Base-by-base conservation (phyloP, 2,329 filamentous ascomycete species). In the Huntiella savannae region DNA sequence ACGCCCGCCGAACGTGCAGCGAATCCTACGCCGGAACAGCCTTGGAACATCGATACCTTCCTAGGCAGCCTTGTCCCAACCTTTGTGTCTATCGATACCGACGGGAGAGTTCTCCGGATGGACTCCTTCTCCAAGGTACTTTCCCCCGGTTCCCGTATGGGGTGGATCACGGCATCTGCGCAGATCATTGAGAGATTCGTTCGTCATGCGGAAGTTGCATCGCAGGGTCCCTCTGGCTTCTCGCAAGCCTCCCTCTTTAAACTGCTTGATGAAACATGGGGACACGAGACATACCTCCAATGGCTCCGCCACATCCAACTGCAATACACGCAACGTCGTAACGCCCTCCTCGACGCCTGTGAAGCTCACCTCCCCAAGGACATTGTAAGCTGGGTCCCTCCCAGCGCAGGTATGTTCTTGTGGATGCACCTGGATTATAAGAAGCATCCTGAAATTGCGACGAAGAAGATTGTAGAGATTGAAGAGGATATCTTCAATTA, bases 71-170 rank as follows among this genome's bases (percentile, higher is more conserved):
- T 93, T 4, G 68, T 85, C 3, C 48, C 48, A 4, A 63, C 62
- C 0, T 56, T 65, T 12, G 68, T 94, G 32, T 82, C 75, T 61
- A 69, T 95, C 55, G 87, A 95, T 58, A 69, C 74, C 1, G 86
- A 94, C 59, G 88, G 87, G 5, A 80, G 87, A 51, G 87, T 95
- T 33, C 69, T 94, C 65, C 81, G 87, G 33, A 72, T 95, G 62
- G 87, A 95, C 59, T 93, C 85, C 0, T 92, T 95, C 63, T 92
- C 83, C 56, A 95, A 95, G 64, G 83, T 94, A 1, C 69, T 94
- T 32, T 72, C 85, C 0, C 87, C 88, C 0, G 87, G 87, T 6
- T 77, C 80, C 11, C 75, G 87, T 39, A 63, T 81, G 36, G 87
- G 87, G 37, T 98, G 91, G 88, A 72, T 95, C 49, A 93, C 88